Conservation (phyloP, 2,329 filamentous ascomycete species). For the Botrytis fabae region DNA sequence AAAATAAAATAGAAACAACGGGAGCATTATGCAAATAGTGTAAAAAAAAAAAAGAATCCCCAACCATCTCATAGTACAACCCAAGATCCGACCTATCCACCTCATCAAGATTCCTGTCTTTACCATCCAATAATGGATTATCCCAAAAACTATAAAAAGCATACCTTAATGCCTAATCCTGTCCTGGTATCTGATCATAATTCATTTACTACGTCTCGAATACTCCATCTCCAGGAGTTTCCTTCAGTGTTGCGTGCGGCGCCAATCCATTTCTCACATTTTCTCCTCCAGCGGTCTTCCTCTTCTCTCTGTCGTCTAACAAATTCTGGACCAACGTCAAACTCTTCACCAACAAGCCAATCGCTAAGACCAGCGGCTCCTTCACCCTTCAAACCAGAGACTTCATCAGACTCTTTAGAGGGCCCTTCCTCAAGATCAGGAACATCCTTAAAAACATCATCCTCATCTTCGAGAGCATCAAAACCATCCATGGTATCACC, state of each 20-base stretch:
- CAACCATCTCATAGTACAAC: constrained; percentile 22
- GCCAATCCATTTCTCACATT: constrained; percentile 82
- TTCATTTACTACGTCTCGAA: constrained; percentile 55
- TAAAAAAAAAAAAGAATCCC: not conserved
- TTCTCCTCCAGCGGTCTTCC: constrained; percentile 85
- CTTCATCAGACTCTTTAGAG: constrained; percentile 44
- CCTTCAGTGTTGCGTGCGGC: constrained; percentile 51
- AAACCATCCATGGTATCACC: constrained; percentile 63
- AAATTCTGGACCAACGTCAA: constrained; percentile 95
- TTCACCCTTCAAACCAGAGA: constrained; percentile 57
- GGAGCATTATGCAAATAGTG: constrained; percentile 21
- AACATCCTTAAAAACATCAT: constrained; percentile 93
- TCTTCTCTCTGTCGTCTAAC: constrained; percentile 86
- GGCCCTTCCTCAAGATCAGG: constrained; percentile 76
- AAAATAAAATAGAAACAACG: not conserved
- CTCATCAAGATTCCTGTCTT: not conserved
- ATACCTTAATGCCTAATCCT: constrained; percentile 3
- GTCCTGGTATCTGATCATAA: constrained; percentile 23
- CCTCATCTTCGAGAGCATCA: constrained; percentile 77
- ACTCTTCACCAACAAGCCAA: constrained; percentile 91
- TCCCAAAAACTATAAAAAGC: constrained; percentile 25
- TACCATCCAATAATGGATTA: constrained; percentile 18
- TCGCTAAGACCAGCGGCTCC: constrained; percentile 54
- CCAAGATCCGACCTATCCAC: constrained; percentile 19
- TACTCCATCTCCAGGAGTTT: constrained; percentile 76